Conservation (phyloP, 495 filamentous ascomycete species). For the Aspergillus ellipticus region DNA sequence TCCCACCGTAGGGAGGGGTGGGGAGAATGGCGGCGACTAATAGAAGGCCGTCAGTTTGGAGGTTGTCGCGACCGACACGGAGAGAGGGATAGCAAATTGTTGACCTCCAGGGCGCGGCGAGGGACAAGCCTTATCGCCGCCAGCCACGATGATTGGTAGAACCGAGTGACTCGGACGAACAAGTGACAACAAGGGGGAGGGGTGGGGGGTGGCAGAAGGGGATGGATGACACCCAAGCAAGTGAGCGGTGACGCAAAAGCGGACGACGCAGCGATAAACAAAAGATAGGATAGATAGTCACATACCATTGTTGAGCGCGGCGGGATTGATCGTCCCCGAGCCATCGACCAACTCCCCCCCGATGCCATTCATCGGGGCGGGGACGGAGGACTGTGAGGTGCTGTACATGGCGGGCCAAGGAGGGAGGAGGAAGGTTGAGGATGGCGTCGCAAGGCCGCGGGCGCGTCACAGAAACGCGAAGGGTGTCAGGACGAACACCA, state of each 20-base stretch:
- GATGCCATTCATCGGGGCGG: slow-evolving; percentile 57
- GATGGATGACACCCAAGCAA: not conserved
- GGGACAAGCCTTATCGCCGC: slow-evolving; percentile 1
- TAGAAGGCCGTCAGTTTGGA: slow-evolving; percentile 40
- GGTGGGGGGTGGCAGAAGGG: not conserved
- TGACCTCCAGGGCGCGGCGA: slow-evolving; percentile 13
- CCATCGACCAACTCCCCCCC: slow-evolving; percentile 64
- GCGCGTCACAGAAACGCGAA: slow-evolving; percentile 37
- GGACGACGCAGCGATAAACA: not conserved
- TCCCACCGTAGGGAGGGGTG: slow-evolving; percentile 35
- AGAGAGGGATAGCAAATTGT: slow-evolving; percentile 12
- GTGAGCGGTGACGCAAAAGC: not conserved
- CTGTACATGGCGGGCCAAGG: slow-evolving; percentile 55
- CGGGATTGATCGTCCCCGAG: slow-evolving; percentile 77
- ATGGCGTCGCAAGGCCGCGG: slow-evolving; percentile 24
- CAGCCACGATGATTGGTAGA: not conserved
- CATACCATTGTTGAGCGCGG: slow-evolving; percentile 64
- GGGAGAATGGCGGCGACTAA: slow-evolving; percentile 43
- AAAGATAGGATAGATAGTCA: slow-evolving; percentile 15
- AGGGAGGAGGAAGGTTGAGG: slow-evolving; percentile 31
- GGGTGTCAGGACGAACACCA: slow-evolving; percentile 16
- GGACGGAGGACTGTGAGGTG: slow-evolving; percentile 45
- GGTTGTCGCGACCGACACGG: slow-evolving; percentile 25
- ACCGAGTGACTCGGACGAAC: not conserved
- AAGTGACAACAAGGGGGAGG: not conserved